Base-by-base conservation (phyloP, 106 monocot species). In the Dendrobium chrysotoxum region DNA sequence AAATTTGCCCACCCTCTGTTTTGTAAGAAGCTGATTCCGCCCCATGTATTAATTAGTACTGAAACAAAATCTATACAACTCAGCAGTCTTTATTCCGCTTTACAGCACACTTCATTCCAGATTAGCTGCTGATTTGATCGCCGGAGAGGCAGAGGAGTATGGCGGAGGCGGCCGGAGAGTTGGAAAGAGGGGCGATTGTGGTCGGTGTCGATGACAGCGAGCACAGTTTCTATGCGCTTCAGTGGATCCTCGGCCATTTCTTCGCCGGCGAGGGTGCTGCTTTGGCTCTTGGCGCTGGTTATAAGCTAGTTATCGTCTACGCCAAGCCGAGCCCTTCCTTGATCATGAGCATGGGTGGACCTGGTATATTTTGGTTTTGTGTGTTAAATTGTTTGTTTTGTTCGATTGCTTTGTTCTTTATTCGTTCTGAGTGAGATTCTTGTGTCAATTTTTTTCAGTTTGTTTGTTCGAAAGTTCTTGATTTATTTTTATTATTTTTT, bases 131-230 rank as follows among this genome's bases (percentile, higher is more conserved):
- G 16, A 53, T 53, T 53, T 6, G 53, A 65, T n/a, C 64, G 64
- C 21, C 64, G 64, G 64, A 25, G n/a, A 65, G 23, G 18, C 10
- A 17, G n/a, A 65, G 18, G 64, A 16, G 64, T 6, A 23, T 21
- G 64, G 64, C 64, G 16, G 64, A 23, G 35, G 35, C 35, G 18
- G 64, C 16, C 64, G 0, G 64, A 64, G 64, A 18, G 64, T 0
- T 7, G 57, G 80, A 67, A 85, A 73, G 64, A 82, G 10, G 75
- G 80, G 76, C 55, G 78, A 86, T 88, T 86, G 88, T 88, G 80
- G 84, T 91, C 58, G 91, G 86, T 40, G 77, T 91, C 75, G 91
- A 91, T 77, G 91, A 91, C 71, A 88, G 88, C 86, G 91, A 91
- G 53, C 88, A 83, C 80, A 88, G 91, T 80, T 81, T 75, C 84